A percentile compares a stretch with the other conserved stretches of the same genome.
Evolutionary conservation across 306 rosid species (phyloP).

Genomic region (Pterocarpus macrocarpus): DNA sequence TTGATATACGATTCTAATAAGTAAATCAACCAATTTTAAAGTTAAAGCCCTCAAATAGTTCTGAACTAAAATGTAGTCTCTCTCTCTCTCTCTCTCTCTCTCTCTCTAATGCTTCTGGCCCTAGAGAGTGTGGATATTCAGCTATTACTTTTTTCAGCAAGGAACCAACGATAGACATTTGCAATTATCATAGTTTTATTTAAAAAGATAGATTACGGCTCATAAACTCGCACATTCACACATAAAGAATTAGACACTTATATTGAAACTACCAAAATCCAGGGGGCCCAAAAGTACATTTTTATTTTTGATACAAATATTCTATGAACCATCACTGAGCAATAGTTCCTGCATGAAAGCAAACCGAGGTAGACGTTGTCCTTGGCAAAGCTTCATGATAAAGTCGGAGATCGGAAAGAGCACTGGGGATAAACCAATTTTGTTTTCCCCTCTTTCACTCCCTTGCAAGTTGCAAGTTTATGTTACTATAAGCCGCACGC

Average conservation of each 20-base stretch:
- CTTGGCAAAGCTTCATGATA: not conserved
- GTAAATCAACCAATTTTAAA: too few relatives aligned
- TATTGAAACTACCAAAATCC: slow-evolving; percentile 36
- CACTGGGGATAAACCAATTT: not conserved
- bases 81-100: too few relatives aligned
- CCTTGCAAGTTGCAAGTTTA: not conserved
- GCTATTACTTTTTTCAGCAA: not conserved
- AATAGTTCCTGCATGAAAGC: slow-evolving; percentile 8
- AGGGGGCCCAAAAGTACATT: not conserved
- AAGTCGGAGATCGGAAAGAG: not conserved
- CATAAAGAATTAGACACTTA: not conserved
- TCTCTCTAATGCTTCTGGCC: too few relatives aligned
- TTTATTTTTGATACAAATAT: slow-evolving; percentile 18
- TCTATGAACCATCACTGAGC: not conserved
- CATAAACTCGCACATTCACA: not conserved
- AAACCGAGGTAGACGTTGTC: slow-evolving; percentile 6
- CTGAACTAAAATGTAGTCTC: too few relatives aligned
- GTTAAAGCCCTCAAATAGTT: too few relatives aligned
- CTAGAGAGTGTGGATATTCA: too few relatives aligned
- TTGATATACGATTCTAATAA: too few relatives aligned
- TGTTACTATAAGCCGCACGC: slow-evolving; percentile 37
- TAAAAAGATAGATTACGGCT: not conserved
- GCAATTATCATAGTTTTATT: not conserved
- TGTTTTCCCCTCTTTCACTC: slow-evolving; percentile 2
- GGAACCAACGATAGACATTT: not conserved